phyloP scores from a whole-genome alignment of 2,329 filamentous ascomycete species.

The Cercospora citrullina region DNA sequence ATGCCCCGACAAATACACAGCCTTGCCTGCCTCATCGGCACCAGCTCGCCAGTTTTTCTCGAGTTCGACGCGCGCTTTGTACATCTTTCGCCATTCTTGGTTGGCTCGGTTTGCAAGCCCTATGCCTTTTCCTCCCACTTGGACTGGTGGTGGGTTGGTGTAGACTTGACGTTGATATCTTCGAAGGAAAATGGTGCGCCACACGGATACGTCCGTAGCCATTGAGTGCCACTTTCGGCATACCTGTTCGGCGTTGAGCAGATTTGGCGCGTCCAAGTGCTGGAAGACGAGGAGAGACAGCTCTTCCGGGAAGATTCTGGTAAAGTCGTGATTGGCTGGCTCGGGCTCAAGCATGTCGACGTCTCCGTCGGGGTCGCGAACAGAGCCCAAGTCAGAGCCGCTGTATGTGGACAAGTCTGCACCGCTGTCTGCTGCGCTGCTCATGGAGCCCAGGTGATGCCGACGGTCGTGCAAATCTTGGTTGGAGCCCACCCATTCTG shows the following conservation, averaged over 20 bases:
- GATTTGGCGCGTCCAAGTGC: constrained; percentile 58
- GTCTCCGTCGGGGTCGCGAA: constrained; percentile 37
- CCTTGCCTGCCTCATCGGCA: constrained; percentile 67
- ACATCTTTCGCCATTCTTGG: constrained; percentile 85
- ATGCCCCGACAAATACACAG: constrained; percentile 89
- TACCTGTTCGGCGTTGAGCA: constrained; percentile 58
- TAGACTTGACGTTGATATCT: constrained; percentile 52
- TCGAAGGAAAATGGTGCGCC: constrained; percentile 61
- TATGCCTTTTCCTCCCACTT: constrained; percentile 55
- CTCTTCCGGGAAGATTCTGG: constrained; percentile 58
- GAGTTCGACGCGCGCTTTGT: constrained; percentile 72
- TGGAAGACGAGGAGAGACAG: constrained; percentile 60
- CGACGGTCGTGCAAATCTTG: constrained; percentile 28
- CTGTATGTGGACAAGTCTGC: constrained; percentile 38
- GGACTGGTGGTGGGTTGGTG: constrained; percentile 47
- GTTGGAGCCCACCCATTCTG: constrained; percentile 8
- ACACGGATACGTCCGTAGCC: constrained; percentile 59
- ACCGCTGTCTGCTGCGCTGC: constrained; percentile 41
- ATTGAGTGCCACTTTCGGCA: constrained; percentile 58
- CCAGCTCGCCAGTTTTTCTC: constrained; percentile 71
- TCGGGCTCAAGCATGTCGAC: constrained; percentile 29
- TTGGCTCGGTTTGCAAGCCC: constrained; percentile 53
- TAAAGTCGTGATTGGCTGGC: constrained; percentile 29
- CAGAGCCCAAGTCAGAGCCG: constrained; percentile 27
- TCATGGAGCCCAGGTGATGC: constrained; percentile 33